Percentiles rank a stretch among this genome's conserved stretches.
phyloP scores from a whole-genome alignment of 2,329 filamentous ascomycete genomes.

The Helminthosporium solani region DNA sequence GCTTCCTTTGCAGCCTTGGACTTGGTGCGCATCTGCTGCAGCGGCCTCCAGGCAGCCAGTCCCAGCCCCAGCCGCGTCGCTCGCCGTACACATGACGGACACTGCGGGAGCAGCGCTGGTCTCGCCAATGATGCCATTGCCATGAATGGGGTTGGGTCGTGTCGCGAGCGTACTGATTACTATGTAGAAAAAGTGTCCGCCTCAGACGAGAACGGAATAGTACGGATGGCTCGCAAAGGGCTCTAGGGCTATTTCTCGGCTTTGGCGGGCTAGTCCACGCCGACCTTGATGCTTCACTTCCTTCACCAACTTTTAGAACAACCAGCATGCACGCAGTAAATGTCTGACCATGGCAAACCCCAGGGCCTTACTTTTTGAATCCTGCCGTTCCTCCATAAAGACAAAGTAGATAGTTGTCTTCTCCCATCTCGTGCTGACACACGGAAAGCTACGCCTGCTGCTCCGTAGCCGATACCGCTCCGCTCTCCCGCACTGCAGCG shows the following conservation, averaged over 20 bases:
- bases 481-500: constrained; percentile 18
- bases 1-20: constrained; percentile 48
- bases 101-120: constrained; percentile 40
- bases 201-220: not conserved
- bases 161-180: no score
- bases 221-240: not conserved
- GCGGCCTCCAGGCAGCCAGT: constrained; percentile 26
- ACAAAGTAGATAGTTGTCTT: no score
- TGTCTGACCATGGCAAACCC: constrained; percentile 34
- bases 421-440: no score
- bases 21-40: constrained; percentile 46
- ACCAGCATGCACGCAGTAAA: constrained; percentile 17
- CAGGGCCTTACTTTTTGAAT: constrained; percentile 8
- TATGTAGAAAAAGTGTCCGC: constrained; percentile 25
- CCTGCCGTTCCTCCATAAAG: constrained; percentile 5
- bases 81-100: constrained; percentile 41
- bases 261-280: not conserved
- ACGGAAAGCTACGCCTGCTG: no score
- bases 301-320: not conserved
- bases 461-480: constrained; percentile 13
- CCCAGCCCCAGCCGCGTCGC: constrained; percentile 32
- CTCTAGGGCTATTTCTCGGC: not conserved
- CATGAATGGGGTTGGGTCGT: constrained; percentile 18
- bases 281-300: not conserved
- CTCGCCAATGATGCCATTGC: constrained; percentile 37